Conservation (phyloP, 164 flowering plant species). For the Macadamia integrifolia region DNA sequence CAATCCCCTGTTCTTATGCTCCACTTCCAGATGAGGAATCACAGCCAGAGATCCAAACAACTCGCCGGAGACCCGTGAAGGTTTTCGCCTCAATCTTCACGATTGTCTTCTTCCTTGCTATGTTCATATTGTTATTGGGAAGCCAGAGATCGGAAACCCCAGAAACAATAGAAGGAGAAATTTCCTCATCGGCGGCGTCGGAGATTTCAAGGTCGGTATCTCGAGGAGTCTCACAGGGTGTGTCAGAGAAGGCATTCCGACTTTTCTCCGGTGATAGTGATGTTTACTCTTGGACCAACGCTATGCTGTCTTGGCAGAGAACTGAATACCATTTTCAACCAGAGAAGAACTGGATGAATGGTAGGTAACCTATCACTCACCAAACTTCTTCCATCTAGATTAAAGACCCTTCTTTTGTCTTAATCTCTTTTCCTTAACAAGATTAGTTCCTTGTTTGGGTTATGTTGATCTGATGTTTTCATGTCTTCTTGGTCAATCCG, state of each 20-base stretch:
- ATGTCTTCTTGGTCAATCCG: background rate
- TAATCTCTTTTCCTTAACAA: background rate
- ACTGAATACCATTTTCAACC: slow-evolving; percentile 77
- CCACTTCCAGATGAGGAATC: slow-evolving; percentile 20
- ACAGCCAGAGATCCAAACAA: background rate
- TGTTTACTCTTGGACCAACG: slow-evolving; percentile 44
- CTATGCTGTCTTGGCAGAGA: slow-evolving; percentile 55
- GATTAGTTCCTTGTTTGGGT: too few relatives aligned
- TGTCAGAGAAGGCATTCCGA: slow-evolving; percentile 47
- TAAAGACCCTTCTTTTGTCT: background rate
- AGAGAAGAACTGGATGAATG: slow-evolving; percentile 85
- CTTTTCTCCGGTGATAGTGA: slow-evolving; percentile 2
- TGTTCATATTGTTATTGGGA: slow-evolving; percentile 7
- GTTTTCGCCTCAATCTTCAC: slow-evolving; percentile 6
- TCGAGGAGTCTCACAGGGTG: slow-evolving; percentile 47
- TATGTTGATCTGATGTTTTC: background rate
- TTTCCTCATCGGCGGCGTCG: background rate
- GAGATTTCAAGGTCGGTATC: slow-evolving; percentile 16
- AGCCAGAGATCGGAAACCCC: background rate
- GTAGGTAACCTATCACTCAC: slow-evolving; percentile 23
- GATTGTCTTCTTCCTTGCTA: slow-evolving; percentile 15
- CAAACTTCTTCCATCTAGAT: background rate
- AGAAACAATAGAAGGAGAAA: background rate
- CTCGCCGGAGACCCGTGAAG: slow-evolving; percentile 9
- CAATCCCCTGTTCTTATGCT: slow-evolving; percentile 15